Percentiles rank a stretch among this genome's conserved stretches.
These are phyloP conservation scores for Apiotrichum mycotoxinovorans DNA, from an alignment of 1,284 basidiomycete genomes.

Conservation along the genomic window DNA sequence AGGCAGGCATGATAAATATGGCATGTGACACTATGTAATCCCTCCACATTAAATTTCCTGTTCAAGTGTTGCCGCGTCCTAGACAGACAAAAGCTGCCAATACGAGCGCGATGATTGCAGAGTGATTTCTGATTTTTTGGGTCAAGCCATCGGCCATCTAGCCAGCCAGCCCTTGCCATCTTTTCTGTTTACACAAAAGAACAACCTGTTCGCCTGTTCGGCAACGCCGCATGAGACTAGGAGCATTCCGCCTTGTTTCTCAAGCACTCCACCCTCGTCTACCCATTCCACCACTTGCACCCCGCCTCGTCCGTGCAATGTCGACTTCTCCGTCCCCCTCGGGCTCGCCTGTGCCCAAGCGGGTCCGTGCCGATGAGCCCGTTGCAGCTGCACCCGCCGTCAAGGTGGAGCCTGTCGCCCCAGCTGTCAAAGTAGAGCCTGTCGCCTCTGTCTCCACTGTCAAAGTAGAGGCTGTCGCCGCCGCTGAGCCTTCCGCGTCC, in stretches of 20 bases:
- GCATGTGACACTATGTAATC: neutral
- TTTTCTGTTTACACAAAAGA: too few relatives aligned
- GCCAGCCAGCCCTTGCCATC: too few relatives aligned
- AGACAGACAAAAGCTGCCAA: too few relatives aligned
- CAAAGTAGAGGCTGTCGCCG: neutral
- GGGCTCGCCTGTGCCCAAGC: constrained; percentile 10
- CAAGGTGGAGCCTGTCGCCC: neutral
- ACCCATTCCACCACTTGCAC: neutral
- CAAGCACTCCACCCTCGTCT: neutral
- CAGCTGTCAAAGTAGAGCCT: neutral
- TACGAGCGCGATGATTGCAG: too few relatives aligned
- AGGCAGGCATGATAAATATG: too few relatives aligned
- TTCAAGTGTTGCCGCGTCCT: too few relatives aligned
- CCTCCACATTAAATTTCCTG: constrained; percentile 28
- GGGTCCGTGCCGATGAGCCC: constrained; percentile 8
- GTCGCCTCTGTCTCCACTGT: neutral
- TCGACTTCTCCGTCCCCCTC: constrained; percentile 2
- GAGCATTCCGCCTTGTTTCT: constrained; percentile 16
- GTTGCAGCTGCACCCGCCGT: neutral
- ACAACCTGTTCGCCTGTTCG: too few relatives aligned
- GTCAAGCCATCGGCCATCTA: too few relatives aligned
- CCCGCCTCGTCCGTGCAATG: neutral
- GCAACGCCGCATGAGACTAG: neutral
- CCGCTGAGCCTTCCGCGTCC: neutral
- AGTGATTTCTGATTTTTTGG: too few relatives aligned